These are phyloP conservation scores for Cordyceps tenuipes DNA, from an alignment of 2,329 filamentous ascomycete genomes.

Conservation along the genomic window DNA sequence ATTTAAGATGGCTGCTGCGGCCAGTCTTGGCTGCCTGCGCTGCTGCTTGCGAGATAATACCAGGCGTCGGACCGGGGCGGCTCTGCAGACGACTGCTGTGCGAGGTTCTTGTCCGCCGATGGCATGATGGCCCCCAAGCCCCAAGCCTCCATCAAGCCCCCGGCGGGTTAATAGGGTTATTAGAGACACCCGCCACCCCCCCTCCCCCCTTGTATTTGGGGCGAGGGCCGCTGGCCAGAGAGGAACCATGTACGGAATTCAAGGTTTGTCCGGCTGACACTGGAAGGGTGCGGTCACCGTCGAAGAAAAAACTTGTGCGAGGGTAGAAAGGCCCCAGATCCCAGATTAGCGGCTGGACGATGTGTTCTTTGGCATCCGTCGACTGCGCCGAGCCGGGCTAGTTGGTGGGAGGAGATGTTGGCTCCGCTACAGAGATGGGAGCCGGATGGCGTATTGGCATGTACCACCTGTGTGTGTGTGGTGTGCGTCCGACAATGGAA, in stretches of 20 bases:
- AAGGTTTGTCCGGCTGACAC: conserved; percentile 10
- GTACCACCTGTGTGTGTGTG: background rate
- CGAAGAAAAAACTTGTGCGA: background rate
- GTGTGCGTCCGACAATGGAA: background rate
- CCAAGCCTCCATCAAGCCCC: background rate
- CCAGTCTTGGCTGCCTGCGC: background rate
- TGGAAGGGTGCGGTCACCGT: background rate
- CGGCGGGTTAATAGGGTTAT: background rate
- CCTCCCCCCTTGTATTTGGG: background rate
- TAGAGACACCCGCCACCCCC: background rate
- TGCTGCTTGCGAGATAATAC: background rate
- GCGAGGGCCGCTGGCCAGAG: conserved; percentile 5
- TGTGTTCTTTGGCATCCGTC: background rate
- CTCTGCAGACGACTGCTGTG: conserved; percentile 3
- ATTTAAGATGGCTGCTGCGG: conserved; percentile 3
- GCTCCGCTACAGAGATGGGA: background rate
- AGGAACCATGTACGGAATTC: conserved; percentile 5
- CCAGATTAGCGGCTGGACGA: conserved; percentile 3
- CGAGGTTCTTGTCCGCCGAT: background rate
- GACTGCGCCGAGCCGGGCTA: conserved; percentile 1
- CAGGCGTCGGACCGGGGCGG: background rate
- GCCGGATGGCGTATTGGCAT: background rate
- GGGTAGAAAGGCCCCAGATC: background rate
- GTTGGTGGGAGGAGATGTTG: background rate
- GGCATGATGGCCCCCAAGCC: background rate